phyloP scores from a whole-genome alignment of 371 early-diverging fungal genomes.

The Circinella minor region DNA sequence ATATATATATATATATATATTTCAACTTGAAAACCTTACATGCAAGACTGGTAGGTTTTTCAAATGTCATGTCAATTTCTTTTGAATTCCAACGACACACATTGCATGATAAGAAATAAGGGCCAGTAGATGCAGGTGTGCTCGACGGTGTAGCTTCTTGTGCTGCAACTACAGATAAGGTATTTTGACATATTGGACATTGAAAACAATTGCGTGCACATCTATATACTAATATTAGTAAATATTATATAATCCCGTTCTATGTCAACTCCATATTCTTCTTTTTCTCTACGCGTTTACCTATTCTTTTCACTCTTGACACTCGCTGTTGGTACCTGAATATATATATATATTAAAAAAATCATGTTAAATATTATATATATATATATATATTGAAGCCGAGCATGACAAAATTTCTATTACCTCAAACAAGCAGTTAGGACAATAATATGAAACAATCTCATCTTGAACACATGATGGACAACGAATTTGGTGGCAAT shows the following conservation, averaged over 20 bases:
- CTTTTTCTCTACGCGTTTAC: conserved; percentile 34
- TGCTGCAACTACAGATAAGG: conserved; percentile 79
- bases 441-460: conserved; percentile 90
- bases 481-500: conserved; percentile 84
- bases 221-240: conserved; percentile 38
- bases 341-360: background rate
- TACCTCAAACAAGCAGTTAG: conserved; percentile 93
- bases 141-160: conserved; percentile 50
- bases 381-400: too few species aligned
- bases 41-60: conserved; percentile 90
- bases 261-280: background rate
- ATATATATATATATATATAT: too few species aligned
- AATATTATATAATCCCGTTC: too few species aligned
- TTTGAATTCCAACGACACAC: conserved; percentile 93
- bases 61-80: conserved; percentile 88
- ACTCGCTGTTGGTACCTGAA: conserved; percentile 84
- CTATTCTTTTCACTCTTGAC: conserved; percentile 92
- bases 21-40: conserved; percentile 43
- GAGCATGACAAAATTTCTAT: too few species aligned
- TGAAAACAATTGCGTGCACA: conserved; percentile 95
- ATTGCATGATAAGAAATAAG: conserved; percentile 77
- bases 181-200: conserved; percentile 89
- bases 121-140: conserved; percentile 35
- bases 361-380: too few species aligned
- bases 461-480: conserved; percentile 84